Evolutionary conservation across 176 grass and related monocot species (phyloP).

Genomic region (Poa annua): DNA sequence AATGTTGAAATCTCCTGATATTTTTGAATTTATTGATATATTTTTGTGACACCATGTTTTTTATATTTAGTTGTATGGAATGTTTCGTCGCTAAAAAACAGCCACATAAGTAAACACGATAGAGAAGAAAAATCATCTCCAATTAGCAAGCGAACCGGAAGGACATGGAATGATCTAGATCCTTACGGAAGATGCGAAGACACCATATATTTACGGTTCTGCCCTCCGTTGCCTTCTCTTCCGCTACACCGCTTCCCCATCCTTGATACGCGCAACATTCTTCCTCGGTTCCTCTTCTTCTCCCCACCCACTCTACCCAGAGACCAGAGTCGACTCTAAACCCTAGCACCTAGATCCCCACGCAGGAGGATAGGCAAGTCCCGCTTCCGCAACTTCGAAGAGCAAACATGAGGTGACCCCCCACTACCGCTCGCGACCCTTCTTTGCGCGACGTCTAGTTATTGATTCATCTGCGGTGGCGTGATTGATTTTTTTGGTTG

Average conservation of each 20-base stretch:
- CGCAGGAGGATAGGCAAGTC: not conserved
- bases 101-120: too few species aligned
- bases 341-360: conserved; percentile 34
- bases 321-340: conserved; percentile 18
- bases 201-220: conserved; percentile 17
- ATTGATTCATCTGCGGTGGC: not conserved
- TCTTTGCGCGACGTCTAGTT: not conserved
- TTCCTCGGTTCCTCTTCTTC: not conserved
- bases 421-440: not conserved
- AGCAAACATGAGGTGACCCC: conserved; percentile 48
- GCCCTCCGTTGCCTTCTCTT: not conserved
- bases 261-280: conserved; percentile 6
- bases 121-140: too few species aligned
- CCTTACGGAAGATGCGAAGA: conserved; percentile 33
- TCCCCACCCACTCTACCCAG: not conserved
- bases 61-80: too few species aligned
- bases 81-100: too few species aligned
- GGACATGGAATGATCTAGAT: conserved; percentile 45
- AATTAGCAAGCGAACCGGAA: not conserved
- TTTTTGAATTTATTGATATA: too few species aligned
- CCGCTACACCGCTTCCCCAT: not conserved
- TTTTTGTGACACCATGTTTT: too few species aligned
- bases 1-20: too few species aligned
- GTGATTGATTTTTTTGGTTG: not conserved
- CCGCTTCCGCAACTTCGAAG: not conserved